Conservation (phyloP, 2,329 filamentous ascomycete species). For the Dissoconium aciculare region DNA sequence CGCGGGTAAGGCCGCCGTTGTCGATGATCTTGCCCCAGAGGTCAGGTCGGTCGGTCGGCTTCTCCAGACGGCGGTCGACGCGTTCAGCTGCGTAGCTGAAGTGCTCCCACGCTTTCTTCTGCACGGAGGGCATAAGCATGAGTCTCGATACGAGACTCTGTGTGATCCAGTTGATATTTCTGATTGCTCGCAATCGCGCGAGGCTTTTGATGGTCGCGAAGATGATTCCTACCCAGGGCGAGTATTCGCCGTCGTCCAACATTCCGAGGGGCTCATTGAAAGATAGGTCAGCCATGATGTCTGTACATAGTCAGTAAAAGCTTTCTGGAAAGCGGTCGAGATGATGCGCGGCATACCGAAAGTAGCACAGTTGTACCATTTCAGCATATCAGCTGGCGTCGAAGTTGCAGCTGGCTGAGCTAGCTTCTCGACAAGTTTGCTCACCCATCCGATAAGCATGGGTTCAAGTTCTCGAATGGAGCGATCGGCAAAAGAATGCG, state of each 20-base stretch:
- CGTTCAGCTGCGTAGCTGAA: constrained; percentile 9
- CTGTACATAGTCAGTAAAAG: constrained; percentile 1
- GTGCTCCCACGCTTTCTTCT: neutral
- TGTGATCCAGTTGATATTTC: neutral
- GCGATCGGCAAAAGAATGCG: constrained; percentile 18
- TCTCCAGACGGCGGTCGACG: constrained; percentile 16
- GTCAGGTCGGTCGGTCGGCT: constrained; percentile 14
- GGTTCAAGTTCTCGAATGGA: constrained; percentile 20
- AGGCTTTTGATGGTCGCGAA: constrained; percentile 12
- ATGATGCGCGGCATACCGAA: constrained; percentile 6
- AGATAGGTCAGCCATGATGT: constrained; percentile 21
- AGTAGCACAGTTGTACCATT: constrained; percentile 20
- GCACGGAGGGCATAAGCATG: neutral
- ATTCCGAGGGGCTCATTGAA: constrained; percentile 20
- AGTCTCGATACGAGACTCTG: neutral
- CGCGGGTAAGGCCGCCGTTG: constrained; percentile 15
- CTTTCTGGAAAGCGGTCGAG: neutral
- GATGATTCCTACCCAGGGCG: constrained; percentile 17
- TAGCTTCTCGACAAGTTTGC: constrained; percentile 14
- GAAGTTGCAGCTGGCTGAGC: constrained; percentile 9
- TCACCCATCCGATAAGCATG: constrained; percentile 17
- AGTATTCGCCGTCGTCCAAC: constrained; percentile 19
- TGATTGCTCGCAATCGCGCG: neutral
- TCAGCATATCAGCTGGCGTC: constrained; percentile 17
- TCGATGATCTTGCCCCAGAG: constrained; percentile 20